Conservation (phyloP, 352 stramenopile species). For the Sclerospora graminicola region DNA sequence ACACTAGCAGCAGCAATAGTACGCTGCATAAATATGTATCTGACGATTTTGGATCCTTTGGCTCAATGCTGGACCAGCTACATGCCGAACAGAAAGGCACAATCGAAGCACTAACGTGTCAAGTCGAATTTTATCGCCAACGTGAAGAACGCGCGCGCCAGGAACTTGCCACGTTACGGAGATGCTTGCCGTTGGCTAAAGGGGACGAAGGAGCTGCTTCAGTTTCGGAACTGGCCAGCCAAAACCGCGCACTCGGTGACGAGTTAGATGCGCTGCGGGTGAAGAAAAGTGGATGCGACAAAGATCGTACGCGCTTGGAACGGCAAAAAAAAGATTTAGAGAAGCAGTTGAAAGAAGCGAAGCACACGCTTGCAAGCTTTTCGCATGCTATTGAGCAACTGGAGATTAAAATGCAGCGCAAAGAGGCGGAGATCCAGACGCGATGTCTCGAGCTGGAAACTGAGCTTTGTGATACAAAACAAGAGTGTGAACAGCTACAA, state of each 20-base stretch:
- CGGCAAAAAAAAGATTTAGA: slow-evolving; percentile 40
- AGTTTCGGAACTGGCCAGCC: slow-evolving; percentile 33
- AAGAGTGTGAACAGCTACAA: slow-evolving; percentile 30
- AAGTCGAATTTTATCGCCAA: slow-evolving; percentile 73
- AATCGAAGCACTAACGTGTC: slow-evolving; percentile 66
- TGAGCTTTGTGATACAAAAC: slow-evolving; percentile 27
- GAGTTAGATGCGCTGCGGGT: slow-evolving; percentile 36
- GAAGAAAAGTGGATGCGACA: slow-evolving; percentile 31
- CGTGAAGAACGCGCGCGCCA: slow-evolving; percentile 57
- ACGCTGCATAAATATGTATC: slow-evolving; percentile 14
- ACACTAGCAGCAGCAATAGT: slow-evolving; percentile 10
- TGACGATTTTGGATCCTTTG: slow-evolving; percentile 37
- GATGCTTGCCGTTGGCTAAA: slow-evolving; percentile 22
- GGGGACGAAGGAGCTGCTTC: slow-evolving; percentile 15
- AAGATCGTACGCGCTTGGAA: slow-evolving; percentile 33
- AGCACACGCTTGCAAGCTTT: slow-evolving; percentile 44
- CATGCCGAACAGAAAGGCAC: slow-evolving; percentile 73
- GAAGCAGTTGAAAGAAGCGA: slow-evolving; percentile 46
- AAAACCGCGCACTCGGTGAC: slow-evolving; percentile 51
- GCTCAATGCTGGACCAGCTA: slow-evolving; percentile 57
- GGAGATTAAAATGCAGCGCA: slow-evolving; percentile 69
- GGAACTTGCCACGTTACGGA: slow-evolving; percentile 47
- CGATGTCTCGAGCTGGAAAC: slow-evolving; percentile 44
- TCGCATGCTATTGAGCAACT: slow-evolving; percentile 64
- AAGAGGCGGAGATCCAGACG: slow-evolving; percentile 51